Evolutionary conservation across 2,329 filamentous ascomycete genomes (phyloP), one percentile per base, ranked within the genome.

Genomic region (Neofusicoccum parvum): DNA sequence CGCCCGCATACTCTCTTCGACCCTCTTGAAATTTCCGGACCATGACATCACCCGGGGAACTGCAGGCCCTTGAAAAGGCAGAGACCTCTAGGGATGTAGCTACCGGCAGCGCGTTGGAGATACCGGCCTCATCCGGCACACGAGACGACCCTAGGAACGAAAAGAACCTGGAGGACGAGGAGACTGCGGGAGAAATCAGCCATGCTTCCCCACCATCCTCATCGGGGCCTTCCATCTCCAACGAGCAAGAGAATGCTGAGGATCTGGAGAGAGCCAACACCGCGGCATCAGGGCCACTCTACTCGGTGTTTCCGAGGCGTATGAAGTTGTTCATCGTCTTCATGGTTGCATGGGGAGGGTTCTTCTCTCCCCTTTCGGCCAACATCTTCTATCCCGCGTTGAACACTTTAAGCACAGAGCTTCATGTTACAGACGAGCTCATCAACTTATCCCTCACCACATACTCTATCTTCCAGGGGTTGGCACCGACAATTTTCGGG

Each of bases 401-500:
- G 11, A 68, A 67, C 27, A 64, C 67, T 20, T 56, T 70, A 36
- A 75, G 78, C 0, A 32, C 56, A 1, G 75, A 78, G 34, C 68
- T 81, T 9, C 64, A 74, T n/a, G 77, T 81, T 1, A 74, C 78
- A 2, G 71, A 69, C 12, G 73, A 76, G 7, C 71, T 74, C 49
- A 60, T 67, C 51, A 67, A 67, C 36, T n/a, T 64, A 36, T 82
- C 81, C 0, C 72, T 83, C 12, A 83, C 80, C 1, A 78, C 75
- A 0, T 83, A 82, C 65, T 67, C 49, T 70, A 82, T 85, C 46
- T 80, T 84, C 48, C 82, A 85, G 77, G 85, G 82, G 3, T 73
- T 87, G 14, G 80, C 82, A 1, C 83, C 83, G 36, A 81, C 83
- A 69, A 78, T 85, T 17, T 78, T 85, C 66, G 84, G 82, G 3